A percentile compares a stretch with the other conserved stretches of the same genome.
Conservation (phyloP, 2,329 filamentous ascomycete genomes). For the Fonsecaea erecta region DNA sequence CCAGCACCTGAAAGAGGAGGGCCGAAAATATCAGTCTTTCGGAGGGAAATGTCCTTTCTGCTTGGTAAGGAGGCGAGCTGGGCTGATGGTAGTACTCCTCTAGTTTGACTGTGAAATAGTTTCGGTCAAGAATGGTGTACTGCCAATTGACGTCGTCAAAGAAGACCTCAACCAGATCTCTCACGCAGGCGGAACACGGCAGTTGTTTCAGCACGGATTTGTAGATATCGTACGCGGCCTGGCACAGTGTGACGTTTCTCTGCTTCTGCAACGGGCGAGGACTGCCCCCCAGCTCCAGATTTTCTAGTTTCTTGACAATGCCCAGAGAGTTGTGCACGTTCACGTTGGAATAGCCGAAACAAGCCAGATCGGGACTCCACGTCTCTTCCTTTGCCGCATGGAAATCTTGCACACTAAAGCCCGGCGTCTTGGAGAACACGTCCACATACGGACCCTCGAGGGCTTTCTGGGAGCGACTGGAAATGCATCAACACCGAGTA, state of each 20-base stretch:
- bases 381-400: neutral
- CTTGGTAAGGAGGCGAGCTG: neutral
- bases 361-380: conserved; percentile 14
- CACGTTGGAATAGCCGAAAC: conserved; percentile 22
- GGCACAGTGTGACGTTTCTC: conserved; percentile 9
- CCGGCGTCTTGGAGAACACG: conserved; percentile 7
- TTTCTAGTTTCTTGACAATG: conserved; percentile 19
- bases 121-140: conserved; percentile 20
- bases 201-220: conserved; percentile 14
- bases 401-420: neutral
- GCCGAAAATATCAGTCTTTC: conserved; percentile 16
- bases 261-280: conserved; percentile 1
- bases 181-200: conserved; percentile 17
- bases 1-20: conserved; percentile 17
- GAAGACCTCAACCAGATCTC: conserved; percentile 14
- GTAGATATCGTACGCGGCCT: conserved; percentile 15
- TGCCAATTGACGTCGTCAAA: conserved; percentile 24
- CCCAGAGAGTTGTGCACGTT: conserved; percentile 20
- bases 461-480: neutral
- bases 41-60: conserved; percentile 9
- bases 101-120: conserved; percentile 12
- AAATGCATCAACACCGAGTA: neutral
- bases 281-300: conserved; percentile 12
- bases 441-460: neutral
- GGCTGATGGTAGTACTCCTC: conserved; percentile 17